Conservation (phyloP, 2,329 filamentous ascomycete species). For the Pyrenophora seminiperda region DNA sequence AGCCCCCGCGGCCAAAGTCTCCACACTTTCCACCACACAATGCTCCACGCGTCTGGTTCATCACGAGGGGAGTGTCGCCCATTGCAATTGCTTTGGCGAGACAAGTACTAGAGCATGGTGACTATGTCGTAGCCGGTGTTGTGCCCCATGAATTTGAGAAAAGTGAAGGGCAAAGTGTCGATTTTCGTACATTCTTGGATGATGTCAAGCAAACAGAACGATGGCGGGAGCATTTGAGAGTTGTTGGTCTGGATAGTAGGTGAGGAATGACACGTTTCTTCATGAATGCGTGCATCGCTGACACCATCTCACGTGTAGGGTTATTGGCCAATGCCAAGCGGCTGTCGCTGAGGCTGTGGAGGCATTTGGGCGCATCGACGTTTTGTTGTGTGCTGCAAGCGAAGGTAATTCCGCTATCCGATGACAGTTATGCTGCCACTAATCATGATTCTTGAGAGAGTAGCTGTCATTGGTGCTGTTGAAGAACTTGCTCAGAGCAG, state of each 20-base stretch:
- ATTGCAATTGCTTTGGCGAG: constrained; percentile 81
- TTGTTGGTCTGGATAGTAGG: constrained; percentile 64
- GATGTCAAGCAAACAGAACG: constrained; percentile 71
- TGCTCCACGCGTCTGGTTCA: constrained; percentile 85
- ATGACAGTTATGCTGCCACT: background rate
- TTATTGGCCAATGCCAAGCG: constrained; percentile 75
- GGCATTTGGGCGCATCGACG: constrained; percentile 85
- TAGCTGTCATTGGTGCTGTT: constrained; percentile 85
- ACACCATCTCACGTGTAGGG: constrained; percentile 44
- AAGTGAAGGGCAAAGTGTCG: constrained; percentile 70
- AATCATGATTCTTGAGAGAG: background rate
- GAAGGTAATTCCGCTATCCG: constrained; percentile 63
- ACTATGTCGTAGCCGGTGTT: constrained; percentile 85
- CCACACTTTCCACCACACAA: constrained; percentile 65
- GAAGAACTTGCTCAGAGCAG: constrained; percentile 81
- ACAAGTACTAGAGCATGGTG: constrained; percentile 84
- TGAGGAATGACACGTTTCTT: constrained; percentile 29
- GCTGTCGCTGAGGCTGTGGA: constrained; percentile 85
- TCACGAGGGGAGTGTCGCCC: constrained; percentile 85
- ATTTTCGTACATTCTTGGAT: constrained; percentile 79
- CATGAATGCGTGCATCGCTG: background rate
- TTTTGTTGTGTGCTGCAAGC: constrained; percentile 85
- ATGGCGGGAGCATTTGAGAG: constrained; percentile 77
- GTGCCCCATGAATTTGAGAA: constrained; percentile 76
- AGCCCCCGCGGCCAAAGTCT: constrained; percentile 43